A percentile compares a stretch with the other conserved stretches of the same genome.
These are phyloP conservation scores for Ailanthus altissimus DNA, from an alignment of 345 rosid genomes.

Conservation along the genomic window DNA sequence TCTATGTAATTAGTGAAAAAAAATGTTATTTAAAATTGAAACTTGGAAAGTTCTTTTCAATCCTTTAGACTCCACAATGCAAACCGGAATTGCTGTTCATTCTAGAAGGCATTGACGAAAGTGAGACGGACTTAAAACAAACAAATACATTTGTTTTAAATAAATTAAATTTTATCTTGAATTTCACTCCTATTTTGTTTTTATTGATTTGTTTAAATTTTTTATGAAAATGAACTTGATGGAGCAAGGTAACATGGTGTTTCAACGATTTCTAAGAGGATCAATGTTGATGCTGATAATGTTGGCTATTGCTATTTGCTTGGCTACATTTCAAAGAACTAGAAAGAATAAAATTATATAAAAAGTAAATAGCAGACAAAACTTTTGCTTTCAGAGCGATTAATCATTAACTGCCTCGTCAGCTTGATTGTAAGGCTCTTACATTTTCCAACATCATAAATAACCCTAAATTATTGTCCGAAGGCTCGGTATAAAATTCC, in stretches of 20 bases:
- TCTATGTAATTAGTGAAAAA: too few species aligned
- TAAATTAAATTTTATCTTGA: conserved; percentile 1
- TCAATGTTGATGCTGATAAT: not conserved
- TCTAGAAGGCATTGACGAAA: not conserved
- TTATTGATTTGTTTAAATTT: not conserved
- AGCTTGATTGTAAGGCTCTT: not conserved
- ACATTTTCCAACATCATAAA: not conserved
- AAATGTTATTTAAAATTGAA: not conserved
- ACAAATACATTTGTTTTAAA: not conserved
- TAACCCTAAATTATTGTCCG: not conserved
- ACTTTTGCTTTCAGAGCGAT: conserved; percentile 12
- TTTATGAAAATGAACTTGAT: not conserved
- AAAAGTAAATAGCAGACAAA: not conserved
- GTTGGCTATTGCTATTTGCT: not conserved
- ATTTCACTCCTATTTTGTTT: not conserved
- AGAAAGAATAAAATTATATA: not conserved
- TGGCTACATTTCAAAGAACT: not conserved
- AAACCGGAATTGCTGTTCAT: not conserved
- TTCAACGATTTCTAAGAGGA: not conserved
- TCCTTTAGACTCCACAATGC: not conserved
- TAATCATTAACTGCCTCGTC: conserved; percentile 16
- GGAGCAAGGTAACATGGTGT: not conserved
- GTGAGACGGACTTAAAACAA: conserved; percentile 1
- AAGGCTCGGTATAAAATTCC: not conserved
- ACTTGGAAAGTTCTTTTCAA: not conserved